These are phyloP conservation scores for Lichina pygmaea DNA, from an alignment of 495 filamentous ascomycete species.

Conservation along the genomic window DNA sequence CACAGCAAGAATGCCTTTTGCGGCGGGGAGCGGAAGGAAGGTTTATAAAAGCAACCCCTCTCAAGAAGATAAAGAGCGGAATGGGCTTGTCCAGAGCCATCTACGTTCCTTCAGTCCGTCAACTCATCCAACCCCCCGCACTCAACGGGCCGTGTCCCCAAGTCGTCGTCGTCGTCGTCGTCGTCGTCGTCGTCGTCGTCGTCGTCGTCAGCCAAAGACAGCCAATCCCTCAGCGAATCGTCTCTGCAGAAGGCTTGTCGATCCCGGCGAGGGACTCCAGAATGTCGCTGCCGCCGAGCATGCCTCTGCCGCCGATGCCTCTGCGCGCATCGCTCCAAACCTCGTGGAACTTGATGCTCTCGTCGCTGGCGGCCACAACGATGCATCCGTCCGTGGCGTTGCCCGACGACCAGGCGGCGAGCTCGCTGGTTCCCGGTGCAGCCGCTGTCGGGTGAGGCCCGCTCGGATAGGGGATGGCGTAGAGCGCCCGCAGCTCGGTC, in stretches of 20 bases:
- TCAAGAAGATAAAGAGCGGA: not conserved
- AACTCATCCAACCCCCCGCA: too few species aligned
- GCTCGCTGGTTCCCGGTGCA: not conserved
- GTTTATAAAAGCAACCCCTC: not conserved
- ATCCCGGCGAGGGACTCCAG: conserved; percentile 66
- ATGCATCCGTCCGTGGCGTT: conserved; percentile 72
- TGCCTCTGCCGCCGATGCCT: conserved; percentile 27
- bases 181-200: too few species aligned
- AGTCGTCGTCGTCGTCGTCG: too few species aligned
- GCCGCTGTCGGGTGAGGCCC: conserved; percentile 18
- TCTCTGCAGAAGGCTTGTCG: conserved; percentile 37
- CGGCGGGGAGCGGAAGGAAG: not conserved
- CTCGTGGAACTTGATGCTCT: conserved; percentile 89
- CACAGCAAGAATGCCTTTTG: not conserved
- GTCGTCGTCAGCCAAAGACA: too few species aligned
- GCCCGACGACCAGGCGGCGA: not conserved
- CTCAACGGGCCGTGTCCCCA: too few species aligned
- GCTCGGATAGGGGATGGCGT: conserved; percentile 41
- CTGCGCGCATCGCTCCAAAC: conserved; percentile 50
- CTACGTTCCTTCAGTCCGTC: too few species aligned
- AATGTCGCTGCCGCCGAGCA: conserved; percentile 69
- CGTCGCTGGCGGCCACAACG: conserved; percentile 79
- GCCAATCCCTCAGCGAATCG: conserved; percentile 22
- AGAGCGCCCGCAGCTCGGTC: conserved; percentile 53
- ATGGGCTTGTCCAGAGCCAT: too few species aligned